A percentile compares a stretch with the other conserved stretches of the same genome.
Conservation (phyloP, 495 filamentous ascomycete genomes). For the Aspergillus homomorphus region DNA sequence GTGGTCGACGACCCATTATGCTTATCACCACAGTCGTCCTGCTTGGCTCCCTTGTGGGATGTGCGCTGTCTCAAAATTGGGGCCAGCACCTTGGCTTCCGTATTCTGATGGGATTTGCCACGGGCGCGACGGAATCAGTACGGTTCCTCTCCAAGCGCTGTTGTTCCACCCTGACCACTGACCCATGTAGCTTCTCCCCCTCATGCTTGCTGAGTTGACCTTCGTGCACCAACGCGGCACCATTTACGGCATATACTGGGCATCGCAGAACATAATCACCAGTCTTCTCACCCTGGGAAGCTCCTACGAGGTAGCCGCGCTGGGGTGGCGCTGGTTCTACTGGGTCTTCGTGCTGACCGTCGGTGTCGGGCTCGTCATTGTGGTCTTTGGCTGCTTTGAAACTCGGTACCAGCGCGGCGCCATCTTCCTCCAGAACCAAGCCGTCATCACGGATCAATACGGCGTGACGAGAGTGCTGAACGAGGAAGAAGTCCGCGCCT, state of each 20-base stretch:
- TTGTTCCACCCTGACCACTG: background rate
- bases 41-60: slow-evolving; percentile 26
- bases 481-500: slow-evolving; percentile 9
- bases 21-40: slow-evolving; percentile 25
- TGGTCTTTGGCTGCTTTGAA: slow-evolving; percentile 31
- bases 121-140: slow-evolving; percentile 36
- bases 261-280: slow-evolving; percentile 33
- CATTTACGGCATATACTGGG: slow-evolving; percentile 34
- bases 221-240: slow-evolving; percentile 33
- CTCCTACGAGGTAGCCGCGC: slow-evolving; percentile 31
- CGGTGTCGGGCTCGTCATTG: slow-evolving; percentile 30
- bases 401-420: slow-evolving; percentile 28
- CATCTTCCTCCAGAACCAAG: slow-evolving; percentile 23
- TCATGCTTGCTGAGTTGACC: slow-evolving; percentile 34
- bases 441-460: slow-evolving; percentile 37
- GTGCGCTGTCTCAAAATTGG: slow-evolving; percentile 27
- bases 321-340: slow-evolving; percentile 41
- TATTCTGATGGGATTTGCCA: slow-evolving; percentile 33
- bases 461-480: slow-evolving; percentile 31
- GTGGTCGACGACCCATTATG: slow-evolving; percentile 25
- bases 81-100: slow-evolving; percentile 31
- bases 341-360: slow-evolving; percentile 35
- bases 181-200: slow-evolving; percentile 27
- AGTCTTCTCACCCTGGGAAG: slow-evolving; percentile 28
- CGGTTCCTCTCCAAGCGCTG: background rate